phyloP scores from a whole-genome alignment of 352 stramenopile genomes.

The Phytophthora boehmeriae region DNA sequence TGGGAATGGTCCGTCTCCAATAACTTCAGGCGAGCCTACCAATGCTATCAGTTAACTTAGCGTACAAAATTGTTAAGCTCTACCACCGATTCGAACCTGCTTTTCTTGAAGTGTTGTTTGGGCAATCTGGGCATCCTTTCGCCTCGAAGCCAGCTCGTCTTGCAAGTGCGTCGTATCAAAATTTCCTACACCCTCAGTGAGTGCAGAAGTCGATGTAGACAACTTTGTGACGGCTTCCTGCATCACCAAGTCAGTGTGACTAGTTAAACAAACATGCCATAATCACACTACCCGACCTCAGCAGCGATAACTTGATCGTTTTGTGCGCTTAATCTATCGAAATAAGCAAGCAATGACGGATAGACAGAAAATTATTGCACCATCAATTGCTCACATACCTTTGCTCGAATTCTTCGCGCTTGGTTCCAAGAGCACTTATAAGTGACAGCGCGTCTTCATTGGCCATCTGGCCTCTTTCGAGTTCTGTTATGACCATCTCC shows the following conservation, averaged over 20 bases:
- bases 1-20: slow-evolving; percentile 32
- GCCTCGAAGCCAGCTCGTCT: slow-evolving; percentile 27
- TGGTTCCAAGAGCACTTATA: slow-evolving; percentile 28
- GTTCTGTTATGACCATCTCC: slow-evolving; percentile 29
- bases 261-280: background rate
- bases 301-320: slow-evolving; percentile 33
- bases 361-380: background rate
- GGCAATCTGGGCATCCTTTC: slow-evolving; percentile 10
- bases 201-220: slow-evolving; percentile 26
- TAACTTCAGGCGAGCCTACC: slow-evolving; percentile 26
- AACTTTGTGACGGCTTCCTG: slow-evolving; percentile 41
- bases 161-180: slow-evolving; percentile 22
- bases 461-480: slow-evolving; percentile 53
- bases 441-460: slow-evolving; percentile 50
- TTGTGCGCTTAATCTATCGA: slow-evolving; percentile 27
- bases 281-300: slow-evolving; percentile 31
- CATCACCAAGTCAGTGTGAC: slow-evolving; percentile 14
- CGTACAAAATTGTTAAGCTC: background rate
- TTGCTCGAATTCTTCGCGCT: slow-evolving; percentile 38
- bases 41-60: slow-evolving; percentile 4
- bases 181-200: slow-evolving; percentile 7
- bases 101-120: slow-evolving; percentile 35
- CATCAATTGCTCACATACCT: slow-evolving; percentile 21
- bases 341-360: slow-evolving; percentile 9
- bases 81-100: slow-evolving; percentile 18